These are phyloP conservation scores for Solanum piurae DNA, from an alignment of 257 asterid species.

Conservation along the genomic window DNA sequence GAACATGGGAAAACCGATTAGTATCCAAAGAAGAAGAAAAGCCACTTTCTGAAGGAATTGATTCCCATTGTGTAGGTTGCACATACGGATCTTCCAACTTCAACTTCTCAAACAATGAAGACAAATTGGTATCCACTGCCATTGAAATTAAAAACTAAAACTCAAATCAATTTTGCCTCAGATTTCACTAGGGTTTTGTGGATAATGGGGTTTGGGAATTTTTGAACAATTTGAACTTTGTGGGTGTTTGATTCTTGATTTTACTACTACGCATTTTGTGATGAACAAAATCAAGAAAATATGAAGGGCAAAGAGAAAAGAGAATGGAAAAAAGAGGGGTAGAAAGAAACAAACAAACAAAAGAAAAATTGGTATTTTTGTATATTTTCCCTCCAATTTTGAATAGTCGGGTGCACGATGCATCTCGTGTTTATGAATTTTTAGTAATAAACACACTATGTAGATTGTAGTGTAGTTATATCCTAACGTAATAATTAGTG, in stretches of 20 bases:
- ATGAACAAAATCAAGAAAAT: background rate
- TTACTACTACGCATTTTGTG: background rate
- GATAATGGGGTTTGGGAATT: background rate
- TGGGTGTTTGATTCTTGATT: background rate
- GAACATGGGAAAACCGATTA: constrained; percentile 16
- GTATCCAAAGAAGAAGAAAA: constrained; percentile 5
- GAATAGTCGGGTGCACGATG: background rate
- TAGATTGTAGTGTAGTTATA: too few relatives aligned
- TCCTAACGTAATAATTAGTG: too few relatives aligned
- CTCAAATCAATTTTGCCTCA: background rate
- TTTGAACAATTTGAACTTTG: background rate
- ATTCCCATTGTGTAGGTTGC: constrained; percentile 81
- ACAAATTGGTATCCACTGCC: constrained; percentile 52
- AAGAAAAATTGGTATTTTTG: background rate
- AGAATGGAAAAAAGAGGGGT: background rate
- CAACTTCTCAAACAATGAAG: constrained; percentile 44
- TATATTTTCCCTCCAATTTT: background rate
- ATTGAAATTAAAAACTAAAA: constrained; percentile 9
- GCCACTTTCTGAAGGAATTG: constrained; percentile 43
- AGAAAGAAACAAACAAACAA: background rate
- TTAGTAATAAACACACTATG: background rate
- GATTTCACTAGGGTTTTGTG: background rate
- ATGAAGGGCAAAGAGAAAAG: background rate
- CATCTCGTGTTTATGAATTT: background rate
- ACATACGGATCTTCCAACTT: constrained; percentile 64